Base-by-base conservation (phyloP, 2,329 filamentous ascomycete genomes). In the Venturia oleaginea region DNA sequence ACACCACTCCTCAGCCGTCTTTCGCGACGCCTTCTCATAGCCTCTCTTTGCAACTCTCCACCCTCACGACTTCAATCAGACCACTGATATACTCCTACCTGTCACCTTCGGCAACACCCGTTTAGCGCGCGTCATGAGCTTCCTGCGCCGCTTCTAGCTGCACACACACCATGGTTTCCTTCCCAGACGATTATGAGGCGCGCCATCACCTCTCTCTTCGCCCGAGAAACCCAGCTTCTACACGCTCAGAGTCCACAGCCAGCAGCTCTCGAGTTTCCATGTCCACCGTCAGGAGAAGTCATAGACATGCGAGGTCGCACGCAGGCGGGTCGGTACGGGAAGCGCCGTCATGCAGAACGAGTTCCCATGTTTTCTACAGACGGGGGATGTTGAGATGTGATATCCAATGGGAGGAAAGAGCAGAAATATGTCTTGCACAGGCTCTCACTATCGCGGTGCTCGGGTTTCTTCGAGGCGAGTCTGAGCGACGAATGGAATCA, bases 401-500 rank as follows among this genome's bases (percentile, higher is more conserved):
- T 97, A 40, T 19, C 82, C 72, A 83, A 76, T 85, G 83, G 88
- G 63, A 82, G 84, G 67, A 85, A 86, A 72, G 89, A 94, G 76
- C 90, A 91, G 73, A 84, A 89, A 67, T 97, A 97, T 74, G 81
- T 97, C 59, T 82, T 97, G 65, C 93, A 97, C 77, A 84, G 87
- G 66, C 83, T 97, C 71, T 96, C 93, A 48, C 79, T 97, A 69
- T 87, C 90, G 38, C 90, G 95, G 76, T 96, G 90, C 72, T 96
- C 92, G 6, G 92, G 91, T 19, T 97, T 96, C 79, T 97, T 97
- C 73, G 91, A 96, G 75, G 89, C 90, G 30, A 90, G 86, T 72
- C 92, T 88, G 55, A 91, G 86, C 70, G 86, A 88, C 65, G 87
- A 92, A 73, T 95, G 91, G 90, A 86, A 86, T 63, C 67, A 62